These are phyloP conservation scores for Sugiyamaella novakii DNA, from an alignment of 1,139 yeast species.

Conservation along the genomic window DNA sequence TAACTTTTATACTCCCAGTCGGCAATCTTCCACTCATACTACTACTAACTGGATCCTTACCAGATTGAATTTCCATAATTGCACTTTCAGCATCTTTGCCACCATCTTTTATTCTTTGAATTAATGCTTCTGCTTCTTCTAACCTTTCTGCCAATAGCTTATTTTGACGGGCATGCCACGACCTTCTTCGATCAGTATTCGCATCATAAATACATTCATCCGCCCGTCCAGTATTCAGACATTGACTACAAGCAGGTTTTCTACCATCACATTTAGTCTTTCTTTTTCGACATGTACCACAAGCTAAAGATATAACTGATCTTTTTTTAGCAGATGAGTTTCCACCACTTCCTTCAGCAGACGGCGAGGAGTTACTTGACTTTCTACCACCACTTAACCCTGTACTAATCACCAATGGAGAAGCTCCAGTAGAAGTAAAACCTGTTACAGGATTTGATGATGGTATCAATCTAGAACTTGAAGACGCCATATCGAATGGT, in stretches of 20 bases:
- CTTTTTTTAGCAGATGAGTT: constrained; percentile 7
- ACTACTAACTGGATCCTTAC: not conserved
- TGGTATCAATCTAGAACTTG: too few species aligned
- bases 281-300: constrained; percentile 39
- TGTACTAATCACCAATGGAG: not conserved
- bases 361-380: not conserved
- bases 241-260: constrained; percentile 38
- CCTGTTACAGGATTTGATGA: not conserved
- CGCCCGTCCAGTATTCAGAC: constrained; percentile 30
- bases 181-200: constrained; percentile 28
- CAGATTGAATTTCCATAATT: constrained; percentile 23
- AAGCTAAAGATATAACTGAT: constrained; percentile 36
- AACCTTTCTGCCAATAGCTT: constrained; percentile 22
- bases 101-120: constrained; percentile 23
- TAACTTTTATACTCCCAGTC: constrained; percentile 1
- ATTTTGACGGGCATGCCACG: constrained; percentile 25
- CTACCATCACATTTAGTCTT: constrained; percentile 41
- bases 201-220: constrained; percentile 38
- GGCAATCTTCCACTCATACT: not conserved
- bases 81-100: constrained; percentile 25
- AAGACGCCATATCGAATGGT: too few species aligned
- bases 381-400: too few species aligned
- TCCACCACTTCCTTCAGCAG: not conserved
- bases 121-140: constrained; percentile 22
- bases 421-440: constrained; percentile 2